Percentiles rank a stretch among this genome's conserved stretches.
These are phyloP conservation scores for Thielaviopsis euricoi DNA, from an alignment of 2,329 filamentous ascomycete genomes.

Conservation along the genomic window DNA sequence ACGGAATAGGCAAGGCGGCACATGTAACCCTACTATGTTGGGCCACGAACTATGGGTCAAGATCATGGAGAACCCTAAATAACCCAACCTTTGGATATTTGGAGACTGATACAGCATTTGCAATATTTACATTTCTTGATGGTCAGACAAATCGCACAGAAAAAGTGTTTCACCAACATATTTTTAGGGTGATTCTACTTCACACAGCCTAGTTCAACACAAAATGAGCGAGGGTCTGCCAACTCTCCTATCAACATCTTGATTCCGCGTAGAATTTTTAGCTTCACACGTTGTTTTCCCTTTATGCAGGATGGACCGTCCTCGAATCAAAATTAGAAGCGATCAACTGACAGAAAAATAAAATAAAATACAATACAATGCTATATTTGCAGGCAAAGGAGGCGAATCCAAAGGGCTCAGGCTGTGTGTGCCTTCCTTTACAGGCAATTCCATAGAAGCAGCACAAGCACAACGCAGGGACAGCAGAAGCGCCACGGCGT, in stretches of 20 bases:
- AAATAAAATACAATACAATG: too few relatives aligned
- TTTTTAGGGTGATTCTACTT: background rate
- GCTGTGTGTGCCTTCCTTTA: background rate
- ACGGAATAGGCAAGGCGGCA: background rate
- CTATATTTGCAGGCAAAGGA: background rate
- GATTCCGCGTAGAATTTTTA: background rate
- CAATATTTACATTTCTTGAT: background rate
- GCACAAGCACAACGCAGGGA: background rate
- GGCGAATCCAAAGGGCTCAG: background rate
- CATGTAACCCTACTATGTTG: background rate
- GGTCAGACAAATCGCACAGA: background rate
- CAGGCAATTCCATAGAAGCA: background rate
- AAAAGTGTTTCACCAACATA: background rate
- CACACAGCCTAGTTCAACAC: background rate
- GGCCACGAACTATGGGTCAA: background rate
- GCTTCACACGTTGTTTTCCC: background rate
- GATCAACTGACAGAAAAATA: too few relatives aligned
- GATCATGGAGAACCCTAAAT: background rate
- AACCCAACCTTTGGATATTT: background rate
- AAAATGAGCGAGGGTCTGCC: background rate
- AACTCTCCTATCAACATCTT: background rate
- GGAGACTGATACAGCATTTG: too few relatives aligned
- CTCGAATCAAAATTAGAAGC: background rate
- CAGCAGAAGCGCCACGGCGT: background rate
- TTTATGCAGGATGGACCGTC: background rate